Evolutionary conservation across 2,329 filamentous ascomycete species (phyloP), one percentile per base, ranked within the genome.

Genomic region (Botrytis hyacinthi): DNA sequence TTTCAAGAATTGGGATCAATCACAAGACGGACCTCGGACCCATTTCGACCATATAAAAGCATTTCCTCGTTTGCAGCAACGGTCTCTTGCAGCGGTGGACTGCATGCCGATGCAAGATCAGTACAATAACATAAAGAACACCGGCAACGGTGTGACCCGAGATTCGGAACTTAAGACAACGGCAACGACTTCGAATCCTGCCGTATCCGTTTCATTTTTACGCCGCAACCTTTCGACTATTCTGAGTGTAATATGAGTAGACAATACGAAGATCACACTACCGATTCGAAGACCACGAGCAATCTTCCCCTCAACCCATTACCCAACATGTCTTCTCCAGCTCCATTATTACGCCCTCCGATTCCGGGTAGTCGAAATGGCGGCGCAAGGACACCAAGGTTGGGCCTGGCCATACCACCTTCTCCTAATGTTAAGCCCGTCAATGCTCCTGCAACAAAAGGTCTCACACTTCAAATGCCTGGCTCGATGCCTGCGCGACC

Each of bases 401-500:
- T 98, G 74, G 95, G 94, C 62, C 89, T 98, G 73, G 93, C 95
- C 63, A 98, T 98, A 74, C 95, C 95, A 54, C 91, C 93, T 0
- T 97, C 94, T 51, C 93, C 94, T 67, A 95, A 90, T 83, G 91
- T 87, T 75, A 93, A 95, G 82, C 90, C 95, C 2, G 89, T 96
- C 70, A 88, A 76, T 73, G 75, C 75, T 42, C 74, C 59, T 44
- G 44, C 67, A 29, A 73, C 37, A 14, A 69, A 75, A 37, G 76
- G 75, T 9, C 75, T 81, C 26, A 78, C 78, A 20, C 71, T 80
- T 51, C 78, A 80, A 65, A 80, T 80, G 80, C 75, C 80, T 75
- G 76, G 78, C 42, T 75, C 80, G 76, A 76, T 79, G 71, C 63
- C 74, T 42, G 74, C 78, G 40, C 76, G 80, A 71, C 91, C 93